Conservation (phyloP, 208 protist genomes). For the Vickermania ingenoplastis region DNA sequence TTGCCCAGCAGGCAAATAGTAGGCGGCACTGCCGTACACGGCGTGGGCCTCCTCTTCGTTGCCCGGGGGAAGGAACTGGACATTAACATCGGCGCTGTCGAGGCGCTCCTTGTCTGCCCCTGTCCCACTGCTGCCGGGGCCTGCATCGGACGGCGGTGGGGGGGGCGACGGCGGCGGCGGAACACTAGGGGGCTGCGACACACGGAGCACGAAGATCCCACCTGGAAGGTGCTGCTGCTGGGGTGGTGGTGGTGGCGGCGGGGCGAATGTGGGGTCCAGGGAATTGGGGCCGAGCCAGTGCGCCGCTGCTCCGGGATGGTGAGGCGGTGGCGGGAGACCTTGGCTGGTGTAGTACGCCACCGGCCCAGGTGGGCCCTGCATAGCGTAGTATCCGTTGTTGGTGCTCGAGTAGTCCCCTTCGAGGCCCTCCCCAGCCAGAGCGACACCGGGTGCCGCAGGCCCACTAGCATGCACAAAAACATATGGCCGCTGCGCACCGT, state of each 20-base stretch:
- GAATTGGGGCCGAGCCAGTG: not conserved
- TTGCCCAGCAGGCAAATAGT: not conserved
- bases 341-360: too few species aligned
- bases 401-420: too few species aligned
- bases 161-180: not conserved
- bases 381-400: too few species aligned
- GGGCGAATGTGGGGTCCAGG: not conserved
- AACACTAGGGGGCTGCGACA: not conserved
- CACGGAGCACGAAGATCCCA: not conserved
- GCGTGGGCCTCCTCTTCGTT: not conserved
- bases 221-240: not conserved
- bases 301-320: not conserved
- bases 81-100: not conserved
- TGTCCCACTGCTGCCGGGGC: not conserved
- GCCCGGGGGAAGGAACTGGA: not conserved
- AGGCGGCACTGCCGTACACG: not conserved
- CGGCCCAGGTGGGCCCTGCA: too few species aligned
- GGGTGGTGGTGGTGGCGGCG: not conserved
- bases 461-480: too few species aligned
- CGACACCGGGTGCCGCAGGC: too few species aligned
- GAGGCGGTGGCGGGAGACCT: too few species aligned
- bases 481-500: too few species aligned
- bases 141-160: not conserved
- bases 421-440: too few species aligned
- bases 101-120: not conserved